Evolutionary conservation across 768 basidiomycete species (phyloP).

Genomic region (Tylopilus subfusipes): DNA sequence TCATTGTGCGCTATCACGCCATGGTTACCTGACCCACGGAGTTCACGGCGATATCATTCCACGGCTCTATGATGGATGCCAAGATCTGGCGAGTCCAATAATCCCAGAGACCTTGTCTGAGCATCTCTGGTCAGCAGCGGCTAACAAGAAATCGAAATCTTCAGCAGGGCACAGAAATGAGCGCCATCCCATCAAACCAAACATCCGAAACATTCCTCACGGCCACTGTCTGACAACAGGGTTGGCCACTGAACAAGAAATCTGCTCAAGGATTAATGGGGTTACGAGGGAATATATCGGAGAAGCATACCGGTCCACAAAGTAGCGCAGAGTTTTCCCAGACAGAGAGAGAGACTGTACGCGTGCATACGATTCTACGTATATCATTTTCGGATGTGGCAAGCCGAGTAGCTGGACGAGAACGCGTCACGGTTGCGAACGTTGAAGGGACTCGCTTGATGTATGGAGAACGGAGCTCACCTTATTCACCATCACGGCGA

Average conservation of each 20-base stretch:
- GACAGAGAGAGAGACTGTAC: constrained; percentile 79
- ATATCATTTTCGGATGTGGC: constrained; percentile 68
- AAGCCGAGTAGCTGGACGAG: constrained; percentile 67
- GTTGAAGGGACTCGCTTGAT: neutral
- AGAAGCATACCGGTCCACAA: constrained; percentile 76
- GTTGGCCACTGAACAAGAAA: constrained; percentile 92
- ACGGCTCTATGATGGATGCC: neutral
- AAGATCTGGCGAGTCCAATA: neutral
- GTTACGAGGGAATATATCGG: constrained; percentile 41
- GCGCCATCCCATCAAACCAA: constrained; percentile 46
- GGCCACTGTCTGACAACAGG: constrained; percentile 38
- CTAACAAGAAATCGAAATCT: neutral
- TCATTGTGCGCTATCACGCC: neutral
- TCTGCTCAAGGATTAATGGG: constrained; percentile 33
- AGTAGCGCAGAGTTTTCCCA: constrained; percentile 72
- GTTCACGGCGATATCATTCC: neutral
- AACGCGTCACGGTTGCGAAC: constrained; percentile 7
- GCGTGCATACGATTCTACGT: constrained; percentile 93
- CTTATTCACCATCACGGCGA: constrained; percentile 66
- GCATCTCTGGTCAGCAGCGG: neutral
- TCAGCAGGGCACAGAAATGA: neutral
- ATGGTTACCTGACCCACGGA: neutral
- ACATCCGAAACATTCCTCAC: constrained; percentile 58
- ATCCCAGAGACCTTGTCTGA: neutral
- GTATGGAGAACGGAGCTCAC: constrained; percentile 41